Conservation (phyloP, 2,329 filamentous ascomycete species). For the Trichoderma brevicompactum region DNA sequence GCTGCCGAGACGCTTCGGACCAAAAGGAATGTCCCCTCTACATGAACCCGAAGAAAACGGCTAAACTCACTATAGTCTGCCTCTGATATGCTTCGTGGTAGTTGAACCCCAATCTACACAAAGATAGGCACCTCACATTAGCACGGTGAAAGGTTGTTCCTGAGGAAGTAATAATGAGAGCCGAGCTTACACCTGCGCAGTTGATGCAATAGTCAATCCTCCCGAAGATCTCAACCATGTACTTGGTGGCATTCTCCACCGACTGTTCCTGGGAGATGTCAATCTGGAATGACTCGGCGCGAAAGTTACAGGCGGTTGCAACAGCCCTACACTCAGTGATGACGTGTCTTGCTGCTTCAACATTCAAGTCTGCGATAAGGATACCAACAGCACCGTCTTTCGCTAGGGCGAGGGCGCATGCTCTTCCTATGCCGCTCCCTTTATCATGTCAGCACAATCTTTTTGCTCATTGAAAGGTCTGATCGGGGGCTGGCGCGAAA, state of each 20-base stretch:
- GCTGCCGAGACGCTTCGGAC: constrained; percentile 11
- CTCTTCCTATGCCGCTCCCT: constrained; percentile 34
- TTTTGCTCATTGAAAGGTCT: too few species aligned
- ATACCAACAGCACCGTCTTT: constrained; percentile 30
- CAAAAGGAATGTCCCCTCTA: constrained; percentile 30
- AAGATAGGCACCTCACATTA: not conserved
- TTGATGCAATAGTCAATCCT: constrained; percentile 34
- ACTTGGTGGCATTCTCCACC: constrained; percentile 20
- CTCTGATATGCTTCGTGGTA: constrained; percentile 26
- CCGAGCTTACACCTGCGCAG: constrained; percentile 26
- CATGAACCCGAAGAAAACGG: constrained; percentile 28
- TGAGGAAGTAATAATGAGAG: not conserved
- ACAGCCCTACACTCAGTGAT: constrained; percentile 23
- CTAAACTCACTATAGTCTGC: constrained; percentile 28
- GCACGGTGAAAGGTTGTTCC: not conserved
- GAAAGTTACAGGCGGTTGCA: constrained; percentile 28
- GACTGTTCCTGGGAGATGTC: constrained; percentile 31
- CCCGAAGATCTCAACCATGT: constrained; percentile 25
- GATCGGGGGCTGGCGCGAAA: too few species aligned
- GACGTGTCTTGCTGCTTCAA: constrained; percentile 23
- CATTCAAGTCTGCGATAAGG: constrained; percentile 29
- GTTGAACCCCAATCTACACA: constrained; percentile 22
- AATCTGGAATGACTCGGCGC: constrained; percentile 10
- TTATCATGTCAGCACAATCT: not conserved
- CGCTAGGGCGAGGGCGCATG: constrained; percentile 28